Conservation (phyloP, 2,329 filamentous ascomycete genomes). For the Domatiomyces catenatus region DNA sequence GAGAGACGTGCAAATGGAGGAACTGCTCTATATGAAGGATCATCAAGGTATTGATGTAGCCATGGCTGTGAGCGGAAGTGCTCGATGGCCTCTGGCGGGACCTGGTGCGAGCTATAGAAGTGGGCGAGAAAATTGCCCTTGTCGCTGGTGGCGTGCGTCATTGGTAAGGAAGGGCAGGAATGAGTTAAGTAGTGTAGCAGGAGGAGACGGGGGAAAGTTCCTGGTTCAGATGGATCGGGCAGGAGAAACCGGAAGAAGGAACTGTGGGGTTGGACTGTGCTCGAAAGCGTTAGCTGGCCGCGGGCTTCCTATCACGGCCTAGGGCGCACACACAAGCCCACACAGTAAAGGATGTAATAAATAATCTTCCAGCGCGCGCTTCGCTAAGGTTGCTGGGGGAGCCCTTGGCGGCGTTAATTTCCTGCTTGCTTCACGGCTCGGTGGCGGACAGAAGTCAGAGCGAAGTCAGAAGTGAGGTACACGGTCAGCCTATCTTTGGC, state of each 20-base stretch:
- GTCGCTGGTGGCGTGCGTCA: background rate
- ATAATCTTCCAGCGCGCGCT: background rate
- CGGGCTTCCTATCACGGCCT: too few species aligned
- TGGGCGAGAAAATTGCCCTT: constrained; percentile 9
- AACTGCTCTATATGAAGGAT: constrained; percentile 24
- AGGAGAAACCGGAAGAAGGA: background rate
- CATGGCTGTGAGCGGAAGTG: constrained; percentile 13
- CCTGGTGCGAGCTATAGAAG: constrained; percentile 11
- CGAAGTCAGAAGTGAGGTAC: background rate
- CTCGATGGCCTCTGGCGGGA: constrained; percentile 10
- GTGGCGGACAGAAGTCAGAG: background rate
- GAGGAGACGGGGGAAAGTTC: background rate
- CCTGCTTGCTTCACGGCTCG: background rate
- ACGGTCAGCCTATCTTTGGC: background rate
- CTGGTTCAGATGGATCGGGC: background rate
- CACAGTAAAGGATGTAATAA: too few species aligned
- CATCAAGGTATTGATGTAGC: constrained; percentile 12
- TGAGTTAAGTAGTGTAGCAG: background rate
- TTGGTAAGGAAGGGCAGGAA: background rate
- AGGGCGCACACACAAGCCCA: too few species aligned
- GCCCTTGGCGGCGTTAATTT: background rate
- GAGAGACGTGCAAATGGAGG: constrained; percentile 19
- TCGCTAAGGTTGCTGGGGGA: background rate
- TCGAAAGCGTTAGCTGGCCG: background rate
- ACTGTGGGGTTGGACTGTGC: background rate